Evolutionary conservation across 2,329 filamentous ascomycete genomes (phyloP).

Genomic region (Phialocephala sp.): DNA sequence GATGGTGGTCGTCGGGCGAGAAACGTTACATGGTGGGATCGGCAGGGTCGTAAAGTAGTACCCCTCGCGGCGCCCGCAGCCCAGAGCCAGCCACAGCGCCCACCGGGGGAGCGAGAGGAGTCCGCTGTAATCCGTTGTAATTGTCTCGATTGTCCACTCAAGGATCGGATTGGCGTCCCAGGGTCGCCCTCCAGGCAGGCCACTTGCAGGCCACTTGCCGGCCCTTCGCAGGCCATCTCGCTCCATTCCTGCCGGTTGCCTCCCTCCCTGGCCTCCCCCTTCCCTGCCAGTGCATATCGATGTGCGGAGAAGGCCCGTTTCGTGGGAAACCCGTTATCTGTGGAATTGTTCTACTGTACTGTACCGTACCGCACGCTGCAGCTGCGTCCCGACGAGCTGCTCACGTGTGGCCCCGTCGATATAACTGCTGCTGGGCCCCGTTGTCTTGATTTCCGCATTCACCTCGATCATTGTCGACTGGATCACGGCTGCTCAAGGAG

Average conservation of each 20-base stretch:
- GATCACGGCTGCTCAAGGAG: background rate
- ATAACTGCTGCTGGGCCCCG: background rate
- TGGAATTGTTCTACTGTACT: background rate
- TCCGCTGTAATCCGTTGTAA: background rate
- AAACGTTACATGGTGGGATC: slow-evolving; percentile 8
- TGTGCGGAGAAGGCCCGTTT: slow-evolving; percentile 10
- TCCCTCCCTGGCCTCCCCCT: background rate
- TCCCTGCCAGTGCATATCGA: background rate
- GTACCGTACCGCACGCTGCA: too few relatives aligned
- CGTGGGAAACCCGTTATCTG: slow-evolving; percentile 1
- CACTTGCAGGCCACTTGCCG: too few relatives aligned
- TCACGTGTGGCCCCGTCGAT: background rate
- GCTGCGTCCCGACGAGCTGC: background rate
- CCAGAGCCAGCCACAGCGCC: background rate
- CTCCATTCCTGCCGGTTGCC: background rate
- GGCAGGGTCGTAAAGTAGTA: background rate
- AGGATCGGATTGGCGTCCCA: too few relatives aligned
- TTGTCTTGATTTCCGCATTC: background rate
- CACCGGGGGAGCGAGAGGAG: background rate
- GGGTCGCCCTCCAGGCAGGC: too few relatives aligned
- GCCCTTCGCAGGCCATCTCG: too few relatives aligned
- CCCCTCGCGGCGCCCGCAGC: background rate
- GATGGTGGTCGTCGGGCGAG: background rate
- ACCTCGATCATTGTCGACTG: background rate
- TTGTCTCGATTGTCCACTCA: background rate